phyloP scores from a whole-genome alignment of 148 eudicot species.

The Vaccinium vitisidaea region DNA sequence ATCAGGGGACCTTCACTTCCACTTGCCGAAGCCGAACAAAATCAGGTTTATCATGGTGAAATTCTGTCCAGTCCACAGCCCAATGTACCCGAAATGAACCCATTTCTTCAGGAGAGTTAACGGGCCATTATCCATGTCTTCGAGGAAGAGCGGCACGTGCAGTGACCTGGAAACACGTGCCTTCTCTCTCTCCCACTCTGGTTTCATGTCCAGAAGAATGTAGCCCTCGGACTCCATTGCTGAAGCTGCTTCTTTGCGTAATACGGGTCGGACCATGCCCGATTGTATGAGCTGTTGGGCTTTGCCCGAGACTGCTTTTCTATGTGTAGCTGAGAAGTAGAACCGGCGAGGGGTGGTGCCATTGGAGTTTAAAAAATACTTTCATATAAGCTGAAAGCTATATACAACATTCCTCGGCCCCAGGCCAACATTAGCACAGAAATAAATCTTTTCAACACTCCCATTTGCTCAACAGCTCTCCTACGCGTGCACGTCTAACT shows the following conservation, averaged over 20 bases:
- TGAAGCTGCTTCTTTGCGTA: slow-evolving; percentile 56
- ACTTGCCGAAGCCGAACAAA: slow-evolving; percentile 48
- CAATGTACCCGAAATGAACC: slow-evolving; percentile 97
- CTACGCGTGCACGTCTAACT: too few relatives aligned
- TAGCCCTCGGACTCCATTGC: slow-evolving; percentile 50
- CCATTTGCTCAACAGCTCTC: too few relatives aligned
- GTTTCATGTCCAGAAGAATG: slow-evolving; percentile 68
- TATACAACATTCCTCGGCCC: too few relatives aligned
- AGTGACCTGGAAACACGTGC: slow-evolving; percentile 68
- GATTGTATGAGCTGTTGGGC: slow-evolving; percentile 66
- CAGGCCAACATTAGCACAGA: too few relatives aligned
- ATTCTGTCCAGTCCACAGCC: slow-evolving; percentile 84
- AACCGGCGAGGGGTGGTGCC: slow-evolving; percentile 11
- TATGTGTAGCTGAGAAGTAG: slow-evolving; percentile 22
- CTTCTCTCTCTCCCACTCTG: slow-evolving; percentile 87
- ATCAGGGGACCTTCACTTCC: slow-evolving; percentile 58
- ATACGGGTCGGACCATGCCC: slow-evolving; percentile 50
- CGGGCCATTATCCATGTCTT: slow-evolving; percentile 61
- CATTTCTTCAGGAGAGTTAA: slow-evolving; percentile 78
- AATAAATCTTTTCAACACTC: too few relatives aligned
- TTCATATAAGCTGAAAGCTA: too few relatives aligned
- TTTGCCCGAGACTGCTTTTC: slow-evolving; percentile 40
- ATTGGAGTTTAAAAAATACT: too few relatives aligned
- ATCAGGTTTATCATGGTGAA: slow-evolving; percentile 72
- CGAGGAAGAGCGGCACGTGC: slow-evolving; percentile 72